Evolutionary conservation across 192 early-diverging fungal genomes (phyloP), one percentile per base, ranked within the genome.

Genomic region (Coemansia javaensis): DNA sequence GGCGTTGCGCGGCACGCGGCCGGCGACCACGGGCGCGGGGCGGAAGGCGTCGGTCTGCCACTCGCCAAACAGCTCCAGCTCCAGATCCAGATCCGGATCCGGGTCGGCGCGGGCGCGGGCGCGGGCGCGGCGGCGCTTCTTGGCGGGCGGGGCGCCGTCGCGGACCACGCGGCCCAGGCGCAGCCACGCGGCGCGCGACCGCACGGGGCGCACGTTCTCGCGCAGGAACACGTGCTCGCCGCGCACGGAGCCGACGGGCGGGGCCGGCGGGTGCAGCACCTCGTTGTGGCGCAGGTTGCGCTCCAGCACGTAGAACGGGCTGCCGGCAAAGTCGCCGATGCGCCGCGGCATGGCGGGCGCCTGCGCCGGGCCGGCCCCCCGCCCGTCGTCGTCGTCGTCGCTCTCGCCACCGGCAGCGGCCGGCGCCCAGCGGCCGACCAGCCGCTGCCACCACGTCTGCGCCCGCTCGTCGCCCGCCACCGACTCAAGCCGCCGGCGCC

Each of bases 21-120:
- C 92, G 18, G 89, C 65, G 8, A 73, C 55, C 9, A 94, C 73
- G 25, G 79, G 77, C 32, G 76, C 68, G 0, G 90, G 68, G 18
- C 61, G 41, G 59, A 85, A 86, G 13, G 57, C 48, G 28, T 79
- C 77, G 9, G 93, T 96, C 66, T 98, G 93, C 92, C 91, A 96
- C 44, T 85, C 83, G 25, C 85, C 94, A 60, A 80, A 96, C 23
- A 90, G 66, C 32, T 39, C 50, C 3, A 33, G 15, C 0, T 10
- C n/a, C n/a, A n/a, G n/a, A 13, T 47, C 54, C 16, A 27, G 35
- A 39, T 49, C 42, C 2, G 50, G 60, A 8, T 63, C 46, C 37
- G 37, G 43, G 11, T 57, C 27, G 44, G 45, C 24, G 49, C 51
- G 13, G 52, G 42, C 9, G 40, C 49, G 4, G 54, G 45, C 17